Evolutionary conservation across 2,329 filamentous ascomycete species (phyloP).

Genomic region (Diaporthe aspalathi): DNA sequence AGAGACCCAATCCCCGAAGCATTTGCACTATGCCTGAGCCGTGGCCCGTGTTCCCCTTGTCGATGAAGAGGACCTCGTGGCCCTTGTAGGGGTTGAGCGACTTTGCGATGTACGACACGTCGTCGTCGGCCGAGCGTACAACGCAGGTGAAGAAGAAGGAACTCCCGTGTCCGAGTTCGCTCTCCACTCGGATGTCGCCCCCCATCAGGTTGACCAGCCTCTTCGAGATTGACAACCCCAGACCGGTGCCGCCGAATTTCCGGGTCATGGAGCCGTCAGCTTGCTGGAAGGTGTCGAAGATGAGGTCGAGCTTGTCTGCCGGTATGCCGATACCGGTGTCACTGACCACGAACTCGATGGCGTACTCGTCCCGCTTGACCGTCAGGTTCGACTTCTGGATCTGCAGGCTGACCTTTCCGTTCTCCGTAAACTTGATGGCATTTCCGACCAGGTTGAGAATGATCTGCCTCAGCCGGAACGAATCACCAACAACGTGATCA

Average conservation of each 20-base stretch:
- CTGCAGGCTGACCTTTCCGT: conserved; percentile 94
- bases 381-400: conserved; percentile 76
- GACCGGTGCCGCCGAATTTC: conserved; percentile 93
- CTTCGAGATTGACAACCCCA: conserved; percentile 95
- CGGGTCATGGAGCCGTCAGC: conserved; percentile 96
- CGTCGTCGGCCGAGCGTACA: conserved; percentile 84
- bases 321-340: conserved; percentile 98
- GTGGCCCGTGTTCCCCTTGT: conserved; percentile 85
- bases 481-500: conserved; percentile 95
- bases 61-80: conserved; percentile 93
- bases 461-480: conserved; percentile 95
- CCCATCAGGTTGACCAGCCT: conserved; percentile 96
- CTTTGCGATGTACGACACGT: conserved; percentile 81
- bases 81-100: conserved; percentile 91
- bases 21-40: conserved; percentile 82
- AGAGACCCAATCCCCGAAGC: conserved; percentile 81
- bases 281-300: conserved; percentile 99
- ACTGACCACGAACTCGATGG: conserved; percentile 94
- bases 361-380: conserved; percentile 82
- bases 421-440: conserved; percentile 98
- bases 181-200: conserved; percentile 95
- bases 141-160: conserved; percentile 97
- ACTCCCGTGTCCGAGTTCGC: conserved; percentile 89
- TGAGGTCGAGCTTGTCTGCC: conserved; percentile 92
- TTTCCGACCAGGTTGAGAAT: conserved; percentile 98